These are phyloP conservation scores for Lecanicillium sp. DNA, from an alignment of 2,329 filamentous ascomycete genomes.

Conservation along the genomic window DNA sequence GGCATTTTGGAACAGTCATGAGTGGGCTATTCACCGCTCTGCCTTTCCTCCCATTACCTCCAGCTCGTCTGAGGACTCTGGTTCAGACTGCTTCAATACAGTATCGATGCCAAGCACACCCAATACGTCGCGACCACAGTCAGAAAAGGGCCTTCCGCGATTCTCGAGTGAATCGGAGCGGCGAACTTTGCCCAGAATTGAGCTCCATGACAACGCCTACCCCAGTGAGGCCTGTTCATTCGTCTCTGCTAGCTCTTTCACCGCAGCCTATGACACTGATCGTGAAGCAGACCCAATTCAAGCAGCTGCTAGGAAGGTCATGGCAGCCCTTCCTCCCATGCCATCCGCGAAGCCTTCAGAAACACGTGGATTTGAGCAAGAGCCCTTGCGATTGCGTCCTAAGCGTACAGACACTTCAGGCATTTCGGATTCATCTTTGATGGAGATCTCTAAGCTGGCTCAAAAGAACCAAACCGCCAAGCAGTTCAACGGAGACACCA, in stretches of 20 bases:
- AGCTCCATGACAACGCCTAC: slow-evolving; percentile 12
- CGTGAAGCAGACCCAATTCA: slow-evolving; percentile 24
- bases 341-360: slow-evolving; percentile 1
- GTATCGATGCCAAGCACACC: slow-evolving; percentile 32
- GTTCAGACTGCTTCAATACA: slow-evolving; percentile 33
- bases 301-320: slow-evolving; percentile 26
- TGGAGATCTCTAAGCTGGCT: not conserved
- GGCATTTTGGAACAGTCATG: slow-evolving; percentile 9
- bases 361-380: not conserved
- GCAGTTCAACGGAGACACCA: slow-evolving; percentile 28
- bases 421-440: slow-evolving; percentile 2
- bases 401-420: slow-evolving; percentile 10
- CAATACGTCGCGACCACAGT: slow-evolving; percentile 35
- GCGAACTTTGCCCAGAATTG: slow-evolving; percentile 8
- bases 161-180: slow-evolving; percentile 1
- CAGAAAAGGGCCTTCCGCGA: slow-evolving; percentile 28
- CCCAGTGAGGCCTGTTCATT: slow-evolving; percentile 12
- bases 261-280: not conserved
- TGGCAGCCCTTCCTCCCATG: slow-evolving; percentile 25
- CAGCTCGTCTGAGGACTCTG: slow-evolving; percentile 33
- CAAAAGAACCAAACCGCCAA: not conserved
- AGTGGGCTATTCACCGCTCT: slow-evolving; percentile 16
- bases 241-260: slow-evolving; percentile 1
- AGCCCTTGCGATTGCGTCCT: slow-evolving; percentile 11
- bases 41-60: slow-evolving; percentile 13